These are phyloP conservation scores for Colletotrichum musae DNA, from an alignment of 2,329 filamentous ascomycete species.

Conservation along the genomic window DNA sequence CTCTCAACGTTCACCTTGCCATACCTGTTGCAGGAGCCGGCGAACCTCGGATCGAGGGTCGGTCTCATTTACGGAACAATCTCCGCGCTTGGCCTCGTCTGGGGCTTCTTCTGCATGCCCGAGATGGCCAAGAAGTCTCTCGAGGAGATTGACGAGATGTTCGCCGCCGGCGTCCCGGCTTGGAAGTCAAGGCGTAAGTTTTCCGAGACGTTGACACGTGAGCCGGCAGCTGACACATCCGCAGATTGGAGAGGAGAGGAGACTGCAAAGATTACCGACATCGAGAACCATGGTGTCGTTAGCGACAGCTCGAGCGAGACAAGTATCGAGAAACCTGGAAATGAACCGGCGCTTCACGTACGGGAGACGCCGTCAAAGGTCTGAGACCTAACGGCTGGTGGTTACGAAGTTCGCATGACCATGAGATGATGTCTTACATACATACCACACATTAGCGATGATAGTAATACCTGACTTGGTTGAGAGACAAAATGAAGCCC, in stretches of 20 bases:
- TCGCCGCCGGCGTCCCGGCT: conserved; percentile 31
- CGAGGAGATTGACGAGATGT: conserved; percentile 39
- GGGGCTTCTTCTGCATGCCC: conserved; percentile 36
- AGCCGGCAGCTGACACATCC: not conserved
- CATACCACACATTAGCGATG: not conserved
- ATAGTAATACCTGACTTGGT: conserved; percentile 19
- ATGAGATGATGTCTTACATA: not conserved
- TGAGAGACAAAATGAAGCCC: not conserved
- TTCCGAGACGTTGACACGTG: no score
- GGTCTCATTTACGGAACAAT: conserved; percentile 37
- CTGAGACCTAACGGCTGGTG: not conserved
- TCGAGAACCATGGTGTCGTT: conserved; percentile 28
- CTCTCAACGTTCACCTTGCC: conserved; percentile 32
- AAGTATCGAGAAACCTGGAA: conserved; percentile 19
- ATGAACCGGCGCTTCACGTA: not conserved
- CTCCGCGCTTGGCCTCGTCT: conserved; percentile 25
- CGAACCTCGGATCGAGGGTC: conserved; percentile 34
- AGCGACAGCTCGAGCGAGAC: conserved; percentile 25
- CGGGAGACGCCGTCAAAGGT: conserved; percentile 20
- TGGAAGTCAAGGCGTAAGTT: conserved; percentile 38
- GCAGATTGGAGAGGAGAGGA: conserved; percentile 33
- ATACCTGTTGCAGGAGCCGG: conserved; percentile 32
- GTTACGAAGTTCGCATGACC: conserved; percentile 1
- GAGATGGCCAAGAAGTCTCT: conserved; percentile 36
- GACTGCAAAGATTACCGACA: conserved; percentile 24